Percentiles rank a stretch among this genome's conserved stretches.
Conservation (phyloP, 495 filamentous ascomycete species). For the Daldinia vernicosa region DNA sequence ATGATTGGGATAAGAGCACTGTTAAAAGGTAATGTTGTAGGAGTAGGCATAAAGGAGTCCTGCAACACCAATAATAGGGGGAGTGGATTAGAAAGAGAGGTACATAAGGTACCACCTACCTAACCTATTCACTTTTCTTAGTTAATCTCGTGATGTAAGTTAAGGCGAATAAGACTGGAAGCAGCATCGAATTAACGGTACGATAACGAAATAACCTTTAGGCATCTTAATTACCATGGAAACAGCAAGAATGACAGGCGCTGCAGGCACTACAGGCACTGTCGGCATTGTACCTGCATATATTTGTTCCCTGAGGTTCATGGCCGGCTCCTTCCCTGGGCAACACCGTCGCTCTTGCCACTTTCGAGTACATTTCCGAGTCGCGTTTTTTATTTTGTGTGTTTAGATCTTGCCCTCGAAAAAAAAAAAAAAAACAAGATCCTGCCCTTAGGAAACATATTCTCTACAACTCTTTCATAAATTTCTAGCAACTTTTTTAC, state of each 20-base stretch:
- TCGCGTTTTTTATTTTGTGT: neutral
- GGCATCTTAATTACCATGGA: neutral
- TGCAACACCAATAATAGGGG: no score
- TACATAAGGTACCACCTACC: no score
- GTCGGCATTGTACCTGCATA: neutral
- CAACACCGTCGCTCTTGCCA: neutral
- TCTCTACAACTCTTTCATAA: neutral
- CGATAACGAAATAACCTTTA: neutral
- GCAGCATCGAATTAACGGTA: neutral
- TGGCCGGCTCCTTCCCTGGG: neutral
- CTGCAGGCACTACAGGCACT: neutral
- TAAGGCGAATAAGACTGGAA: neutral
- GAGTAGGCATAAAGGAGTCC: no score
- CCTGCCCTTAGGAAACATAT: neutral
- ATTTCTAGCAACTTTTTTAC: neutral
- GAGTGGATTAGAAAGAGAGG: no score
- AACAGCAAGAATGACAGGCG: neutral
- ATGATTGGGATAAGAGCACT: no score
- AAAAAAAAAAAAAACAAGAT: no score
- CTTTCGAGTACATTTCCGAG: neutral
- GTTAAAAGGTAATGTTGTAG: no score
- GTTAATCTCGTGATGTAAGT: no score
- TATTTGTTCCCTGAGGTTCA: neutral
- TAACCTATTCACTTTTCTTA: no score
- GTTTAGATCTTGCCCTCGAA: neutral